Evolutionary conservation across 768 basidiomycete genomes (phyloP), one percentile per base, ranked within the genome.

Genomic region (Leucosporidium scottii): DNA sequence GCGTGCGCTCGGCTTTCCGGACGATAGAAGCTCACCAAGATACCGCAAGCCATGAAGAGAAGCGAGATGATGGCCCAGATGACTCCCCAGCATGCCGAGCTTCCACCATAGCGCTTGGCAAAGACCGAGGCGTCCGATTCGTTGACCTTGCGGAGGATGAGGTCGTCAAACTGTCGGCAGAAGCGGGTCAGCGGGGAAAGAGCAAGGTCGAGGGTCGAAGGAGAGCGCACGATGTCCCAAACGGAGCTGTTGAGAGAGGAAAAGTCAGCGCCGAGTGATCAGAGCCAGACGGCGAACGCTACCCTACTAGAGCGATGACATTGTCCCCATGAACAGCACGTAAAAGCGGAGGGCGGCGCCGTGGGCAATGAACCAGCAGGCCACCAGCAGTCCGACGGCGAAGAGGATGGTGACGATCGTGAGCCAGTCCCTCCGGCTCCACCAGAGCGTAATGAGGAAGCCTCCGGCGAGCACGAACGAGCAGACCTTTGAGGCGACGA

Each of bases 41-140:
- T 78, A 0, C 89, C 90, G 3, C 83, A 78, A 10, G 83, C 86
- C 73, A 93, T 91, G 80, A 88, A 92, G 12, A 82, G 68, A 63
- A 89, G 82, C 0, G 90, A 87, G 36, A 85, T 77, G 71, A 93
- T 77, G 48, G 91, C 84, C 92, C 92, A 93, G 59, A 93, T 82
- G 62, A 92, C 84, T 44, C 91, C 91, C 91, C 90, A 91, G 58
- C 60, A 62, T 0, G 39, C 51, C 4, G 48, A 39, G 2, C 54
- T 48, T 12, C 66, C 63, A 64, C 17, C 27, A 28, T 88, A 93
- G 57, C 90, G 85, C 23, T 86, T 80, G 3, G 92, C 89, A 74
- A 92, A 94, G 13, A 86, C 85, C 5, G 87, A 86, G 0, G 92
- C 92, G 74, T 94, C 92, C 23, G 88, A 90, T n/a, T 83, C 83